A percentile compares a stretch with the other conserved stretches of the same genome.
phyloP scores from a whole-genome alignment of 768 basidiomycete species.

The Amanita rubescens region DNA sequence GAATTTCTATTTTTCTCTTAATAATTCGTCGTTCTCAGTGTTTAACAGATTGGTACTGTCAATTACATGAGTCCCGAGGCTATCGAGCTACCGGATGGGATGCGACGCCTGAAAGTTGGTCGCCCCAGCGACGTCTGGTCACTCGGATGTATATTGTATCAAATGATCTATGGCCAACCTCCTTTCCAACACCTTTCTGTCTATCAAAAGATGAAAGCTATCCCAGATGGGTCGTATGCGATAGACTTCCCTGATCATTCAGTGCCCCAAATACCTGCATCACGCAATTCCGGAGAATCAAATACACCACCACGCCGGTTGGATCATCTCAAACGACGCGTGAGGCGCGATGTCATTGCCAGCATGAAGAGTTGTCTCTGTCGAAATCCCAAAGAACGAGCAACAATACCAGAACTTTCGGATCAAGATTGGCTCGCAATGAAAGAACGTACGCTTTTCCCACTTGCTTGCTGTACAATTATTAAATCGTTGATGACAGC shows the following conservation, averaged over 20 bases:
- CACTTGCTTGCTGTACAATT: neutral
- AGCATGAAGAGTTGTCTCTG: conserved; percentile 78
- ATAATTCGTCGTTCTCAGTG: conserved; percentile 4
- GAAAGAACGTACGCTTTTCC: conserved; percentile 41
- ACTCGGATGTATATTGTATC: conserved; percentile 94
- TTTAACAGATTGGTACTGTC: conserved; percentile 79
- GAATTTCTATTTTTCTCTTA: conserved; percentile 5
- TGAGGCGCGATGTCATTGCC: conserved; percentile 68
- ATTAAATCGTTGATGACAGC: conserved; percentile 14
- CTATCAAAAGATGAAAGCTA: conserved; percentile 89
- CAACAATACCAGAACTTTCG: conserved; percentile 83
- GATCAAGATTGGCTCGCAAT: conserved; percentile 73
- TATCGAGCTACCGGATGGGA: conserved; percentile 81
- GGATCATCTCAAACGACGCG: conserved; percentile 63
- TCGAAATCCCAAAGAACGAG: conserved; percentile 74
- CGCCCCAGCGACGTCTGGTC: conserved; percentile 98
- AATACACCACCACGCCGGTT: conserved; percentile 46
- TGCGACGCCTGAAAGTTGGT: conserved; percentile 88
- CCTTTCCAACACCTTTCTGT: conserved; percentile 85
- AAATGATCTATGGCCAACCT: conserved; percentile 94
- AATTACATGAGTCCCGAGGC: conserved; percentile 99
- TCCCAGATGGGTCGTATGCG: conserved; percentile 66
- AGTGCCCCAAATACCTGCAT: conserved; percentile 40
- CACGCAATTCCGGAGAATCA: conserved; percentile 22
- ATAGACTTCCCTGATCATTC: conserved; percentile 82